Conservation (phyloP, 2,329 filamentous ascomycete species). For the Apiospora kogelbergensis region DNA sequence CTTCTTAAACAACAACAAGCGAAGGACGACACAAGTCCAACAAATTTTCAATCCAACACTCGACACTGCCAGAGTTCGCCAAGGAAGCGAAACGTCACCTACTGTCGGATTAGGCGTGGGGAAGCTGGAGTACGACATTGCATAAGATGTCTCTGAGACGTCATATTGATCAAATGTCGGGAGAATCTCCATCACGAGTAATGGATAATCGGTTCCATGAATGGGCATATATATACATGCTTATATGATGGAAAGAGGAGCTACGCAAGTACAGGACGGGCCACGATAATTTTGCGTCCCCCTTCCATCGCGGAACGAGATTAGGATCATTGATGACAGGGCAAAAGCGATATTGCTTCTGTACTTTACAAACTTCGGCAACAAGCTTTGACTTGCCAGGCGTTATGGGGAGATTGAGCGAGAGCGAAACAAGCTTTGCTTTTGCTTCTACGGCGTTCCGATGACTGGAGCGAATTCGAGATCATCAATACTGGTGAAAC, state of each 20-base stretch:
- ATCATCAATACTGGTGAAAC: neutral
- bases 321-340: neutral
- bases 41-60: neutral
- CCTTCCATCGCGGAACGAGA: neutral
- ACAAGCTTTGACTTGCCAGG: neutral
- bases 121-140: neutral
- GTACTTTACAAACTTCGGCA: neutral
- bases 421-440: neutral
- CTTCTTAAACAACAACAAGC: neutral
- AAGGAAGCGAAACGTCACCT: neutral
- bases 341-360: neutral
- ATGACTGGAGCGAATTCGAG: neutral
- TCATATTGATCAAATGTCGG: no score
- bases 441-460: neutral
- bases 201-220: neutral
- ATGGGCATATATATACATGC: neutral
- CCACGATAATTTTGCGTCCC: neutral
- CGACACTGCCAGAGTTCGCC: neutral
- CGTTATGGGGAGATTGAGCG: neutral
- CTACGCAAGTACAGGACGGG: neutral
- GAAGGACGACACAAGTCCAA: neutral
- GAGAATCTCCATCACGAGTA: neutral
- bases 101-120: neutral
- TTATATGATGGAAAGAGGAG: neutral
- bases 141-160: neutral